Percentiles rank a stretch among this genome's conserved stretches.
Evolutionary conservation across 805 yeast species (phyloP).

Genomic region (Millerago galiae): DNA sequence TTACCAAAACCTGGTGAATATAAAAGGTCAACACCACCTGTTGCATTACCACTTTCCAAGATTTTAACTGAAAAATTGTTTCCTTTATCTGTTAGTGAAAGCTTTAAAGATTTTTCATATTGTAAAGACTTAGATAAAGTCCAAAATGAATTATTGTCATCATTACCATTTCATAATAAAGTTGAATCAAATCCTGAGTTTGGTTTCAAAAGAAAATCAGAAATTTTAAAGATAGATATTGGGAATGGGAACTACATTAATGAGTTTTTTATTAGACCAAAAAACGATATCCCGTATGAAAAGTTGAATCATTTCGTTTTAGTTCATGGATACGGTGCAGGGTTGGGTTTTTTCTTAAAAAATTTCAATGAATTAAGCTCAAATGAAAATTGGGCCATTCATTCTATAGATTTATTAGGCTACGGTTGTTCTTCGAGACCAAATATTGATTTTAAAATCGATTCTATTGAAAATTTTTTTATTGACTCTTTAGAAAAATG

Average conservation of each 20-base stretch:
- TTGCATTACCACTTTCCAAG: slow-evolving; percentile 55
- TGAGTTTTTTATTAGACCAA: slow-evolving; percentile 62
- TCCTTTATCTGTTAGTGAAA: slow-evolving; percentile 49
- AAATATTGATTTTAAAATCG: slow-evolving; percentile 35
- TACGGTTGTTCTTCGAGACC: slow-evolving; percentile 89
- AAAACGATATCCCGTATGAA: slow-evolving; percentile 25
- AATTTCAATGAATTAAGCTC: slow-evolving; percentile 53
- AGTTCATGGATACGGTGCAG: slow-evolving; percentile 95
- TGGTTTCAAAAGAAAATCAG: slow-evolving; percentile 13
- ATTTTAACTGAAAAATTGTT: slow-evolving; percentile 42
- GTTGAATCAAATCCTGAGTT: slow-evolving; percentile 10
- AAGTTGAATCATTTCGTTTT: slow-evolving; percentile 53
- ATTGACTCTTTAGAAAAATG: slow-evolving; percentile 56
- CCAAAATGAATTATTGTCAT: slow-evolving; percentile 40
- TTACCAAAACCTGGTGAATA: slow-evolving; percentile 22
- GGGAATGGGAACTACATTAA: slow-evolving; percentile 55
- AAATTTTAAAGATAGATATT: slow-evolving; percentile 31
- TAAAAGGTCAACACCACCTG: slow-evolving; percentile 55
- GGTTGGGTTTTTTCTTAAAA: slow-evolving; percentile 75
- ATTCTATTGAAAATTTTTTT: slow-evolving; percentile 32
- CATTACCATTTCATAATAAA: slow-evolving; percentile 41
- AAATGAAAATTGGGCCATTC: slow-evolving; percentile 57
- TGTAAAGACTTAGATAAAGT: slow-evolving; percentile 34
- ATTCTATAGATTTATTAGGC: slow-evolving; percentile 83
- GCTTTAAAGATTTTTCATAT: slow-evolving; percentile 43